Conservation (phyloP, 257 asterid species). For the Orobanche coerulescens region DNA sequence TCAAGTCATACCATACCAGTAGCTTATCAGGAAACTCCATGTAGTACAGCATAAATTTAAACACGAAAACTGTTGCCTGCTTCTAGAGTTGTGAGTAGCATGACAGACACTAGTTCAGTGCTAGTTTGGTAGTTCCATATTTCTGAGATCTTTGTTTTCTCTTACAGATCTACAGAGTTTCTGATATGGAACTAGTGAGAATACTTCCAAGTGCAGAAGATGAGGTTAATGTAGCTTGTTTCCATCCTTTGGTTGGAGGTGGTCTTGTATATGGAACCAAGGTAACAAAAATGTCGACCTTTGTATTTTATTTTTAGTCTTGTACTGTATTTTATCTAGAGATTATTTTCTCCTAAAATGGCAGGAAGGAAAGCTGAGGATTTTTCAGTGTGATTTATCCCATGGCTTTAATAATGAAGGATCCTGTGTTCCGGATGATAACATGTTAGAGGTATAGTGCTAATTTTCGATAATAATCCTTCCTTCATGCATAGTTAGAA, state of each 20-base stretch:
- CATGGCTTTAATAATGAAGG: slow-evolving; percentile 42
- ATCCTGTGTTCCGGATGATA: slow-evolving; percentile 44
- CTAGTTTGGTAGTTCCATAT: not conserved
- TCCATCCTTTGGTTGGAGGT: slow-evolving; percentile 91
- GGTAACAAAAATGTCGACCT: slow-evolving; percentile 30
- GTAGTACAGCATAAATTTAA: not conserved
- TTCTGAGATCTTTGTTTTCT: slow-evolving; percentile 18
- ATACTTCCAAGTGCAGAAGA: slow-evolving; percentile 97
- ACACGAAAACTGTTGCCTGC: not conserved
- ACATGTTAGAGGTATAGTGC: slow-evolving; percentile 63
- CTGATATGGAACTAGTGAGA: slow-evolving; percentile 95
- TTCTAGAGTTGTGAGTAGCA: slow-evolving; percentile 8
- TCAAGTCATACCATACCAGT: not conserved
- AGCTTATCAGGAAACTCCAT: not conserved
- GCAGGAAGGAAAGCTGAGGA: slow-evolving; percentile 97
- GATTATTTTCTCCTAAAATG: slow-evolving; percentile 14
- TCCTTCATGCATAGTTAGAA: not conserved
- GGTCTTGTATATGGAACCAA: slow-evolving; percentile 98
- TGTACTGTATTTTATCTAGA: slow-evolving; percentile 1
- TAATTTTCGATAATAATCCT: not conserved
- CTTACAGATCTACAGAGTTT: slow-evolving; percentile 74
- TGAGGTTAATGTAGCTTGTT: slow-evolving; percentile 97
- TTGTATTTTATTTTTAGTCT: not conserved
- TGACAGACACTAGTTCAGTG: not conserved
- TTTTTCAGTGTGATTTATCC: slow-evolving; percentile 59